phyloP scores from a whole-genome alignment of 2,329 filamentous ascomycete species.

The Penicillium aurantiogriseum region DNA sequence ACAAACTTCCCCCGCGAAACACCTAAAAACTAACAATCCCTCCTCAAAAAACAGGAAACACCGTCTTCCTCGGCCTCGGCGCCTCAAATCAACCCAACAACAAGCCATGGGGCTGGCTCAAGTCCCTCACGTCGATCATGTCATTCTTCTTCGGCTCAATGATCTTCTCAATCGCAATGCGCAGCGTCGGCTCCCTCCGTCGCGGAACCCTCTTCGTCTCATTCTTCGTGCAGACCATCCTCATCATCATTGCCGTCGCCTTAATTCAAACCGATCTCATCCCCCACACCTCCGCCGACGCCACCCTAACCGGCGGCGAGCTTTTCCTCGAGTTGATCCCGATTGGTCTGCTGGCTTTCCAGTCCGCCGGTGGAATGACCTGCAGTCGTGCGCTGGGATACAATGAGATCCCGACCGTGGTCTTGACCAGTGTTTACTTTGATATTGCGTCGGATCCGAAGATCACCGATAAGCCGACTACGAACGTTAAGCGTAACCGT shows the following conservation, averaged over 20 bases:
- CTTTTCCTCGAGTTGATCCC: slow-evolving; percentile 45
- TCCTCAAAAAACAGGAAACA: slow-evolving; percentile 38
- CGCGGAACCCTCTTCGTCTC: slow-evolving; percentile 41
- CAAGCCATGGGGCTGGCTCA: slow-evolving; percentile 46
- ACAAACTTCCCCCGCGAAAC: background rate
- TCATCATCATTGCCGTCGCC: slow-evolving; percentile 42
- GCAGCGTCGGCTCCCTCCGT: slow-evolving; percentile 34
- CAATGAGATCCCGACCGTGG: slow-evolving; percentile 48
- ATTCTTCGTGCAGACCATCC: slow-evolving; percentile 41
- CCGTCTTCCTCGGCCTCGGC: slow-evolving; percentile 48
- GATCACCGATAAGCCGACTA: slow-evolving; percentile 32
- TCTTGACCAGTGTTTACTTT: slow-evolving; percentile 48
- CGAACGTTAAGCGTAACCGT: slow-evolving; percentile 42
- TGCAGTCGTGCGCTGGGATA: slow-evolving; percentile 43
- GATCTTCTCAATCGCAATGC: slow-evolving; percentile 40
- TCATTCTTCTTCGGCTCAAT: slow-evolving; percentile 45
- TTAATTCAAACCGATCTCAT: slow-evolving; percentile 42
- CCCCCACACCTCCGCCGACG: slow-evolving; percentile 29
- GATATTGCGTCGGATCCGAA: slow-evolving; percentile 46
- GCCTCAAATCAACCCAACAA: slow-evolving; percentile 40
- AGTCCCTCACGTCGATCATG: slow-evolving; percentile 44
- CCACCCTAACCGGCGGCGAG: slow-evolving; percentile 24
- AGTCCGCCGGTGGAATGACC: slow-evolving; percentile 46
- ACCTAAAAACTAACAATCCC: background rate
- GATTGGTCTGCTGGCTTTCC: slow-evolving; percentile 45